Conservation (phyloP, 352 stramenopile species). For the Phytophthora ohioensis region DNA sequence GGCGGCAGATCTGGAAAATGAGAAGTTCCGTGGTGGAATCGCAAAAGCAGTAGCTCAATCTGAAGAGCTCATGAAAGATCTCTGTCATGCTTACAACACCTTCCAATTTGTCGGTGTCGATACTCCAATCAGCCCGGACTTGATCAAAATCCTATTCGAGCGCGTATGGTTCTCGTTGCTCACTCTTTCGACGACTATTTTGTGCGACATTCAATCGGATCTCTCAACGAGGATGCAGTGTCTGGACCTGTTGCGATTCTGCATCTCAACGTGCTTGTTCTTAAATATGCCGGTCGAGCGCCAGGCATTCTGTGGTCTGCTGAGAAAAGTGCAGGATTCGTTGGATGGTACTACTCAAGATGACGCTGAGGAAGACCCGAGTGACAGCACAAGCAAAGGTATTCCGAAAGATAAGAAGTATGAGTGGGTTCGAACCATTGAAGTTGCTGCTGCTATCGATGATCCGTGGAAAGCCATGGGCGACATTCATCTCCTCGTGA, state of each 20-base stretch:
- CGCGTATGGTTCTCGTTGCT: conserved; percentile 96
- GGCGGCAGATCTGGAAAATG: conserved; percentile 67
- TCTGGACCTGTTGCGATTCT: conserved; percentile 81
- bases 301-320: conserved; percentile 79
- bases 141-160: conserved; percentile 94
- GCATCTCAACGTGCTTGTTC: conserved; percentile 88
- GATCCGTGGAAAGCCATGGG: conserved; percentile 88
- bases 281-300: conserved; percentile 79
- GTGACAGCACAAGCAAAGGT: neutral
- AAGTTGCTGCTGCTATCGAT: conserved; percentile 67
- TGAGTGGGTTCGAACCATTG: conserved; percentile 71
- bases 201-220: conserved; percentile 82
- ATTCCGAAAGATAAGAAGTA: conserved; percentile 19
- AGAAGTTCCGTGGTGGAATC: conserved; percentile 78
- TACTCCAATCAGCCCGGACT: conserved; percentile 86
- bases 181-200: conserved; percentile 84
- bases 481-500: conserved; percentile 91
- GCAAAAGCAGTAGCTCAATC: conserved; percentile 83
- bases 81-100: conserved; percentile 79
- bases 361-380: conserved; percentile 22
- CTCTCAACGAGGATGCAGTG: conserved; percentile 84
- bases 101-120: conserved; percentile 95
- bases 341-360: conserved; percentile 40
- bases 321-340: conserved; percentile 77
- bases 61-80: conserved; percentile 87